Evolutionary conservation across 2,329 filamentous ascomycete species (phyloP).

Genomic region (Dactylonectria macrodidyma): DNA sequence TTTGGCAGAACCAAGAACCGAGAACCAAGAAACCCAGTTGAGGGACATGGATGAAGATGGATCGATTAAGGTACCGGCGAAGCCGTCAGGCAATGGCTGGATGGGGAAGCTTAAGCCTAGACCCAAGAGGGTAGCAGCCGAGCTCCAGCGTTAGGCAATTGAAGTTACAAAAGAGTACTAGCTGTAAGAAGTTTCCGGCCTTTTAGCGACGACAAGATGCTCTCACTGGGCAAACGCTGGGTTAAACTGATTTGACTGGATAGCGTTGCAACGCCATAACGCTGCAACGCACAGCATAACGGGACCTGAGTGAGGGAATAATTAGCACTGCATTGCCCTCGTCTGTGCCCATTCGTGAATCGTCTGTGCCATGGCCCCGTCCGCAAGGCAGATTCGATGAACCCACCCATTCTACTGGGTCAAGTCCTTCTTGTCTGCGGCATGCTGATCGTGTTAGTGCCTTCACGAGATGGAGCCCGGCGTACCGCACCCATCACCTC

Average conservation of each 20-base stretch:
- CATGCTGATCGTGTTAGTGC: not conserved
- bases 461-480: not conserved
- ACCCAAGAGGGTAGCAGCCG: constrained; percentile 20
- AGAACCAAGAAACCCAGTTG: not conserved
- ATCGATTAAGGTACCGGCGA: constrained; percentile 1
- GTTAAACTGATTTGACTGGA: too few relatives aligned
- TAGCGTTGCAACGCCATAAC: too few relatives aligned
- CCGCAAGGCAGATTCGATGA: constrained; percentile 32
- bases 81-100: constrained; percentile 7
- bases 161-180: constrained; percentile 8
- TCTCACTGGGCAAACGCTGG: not conserved
- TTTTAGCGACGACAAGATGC: not conserved
- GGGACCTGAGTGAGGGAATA: constrained; percentile 4
- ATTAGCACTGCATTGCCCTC: constrained; percentile 3
- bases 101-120: constrained; percentile 10
- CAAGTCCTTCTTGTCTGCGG: not conserved
- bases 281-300: not conserved
- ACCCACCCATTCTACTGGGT: constrained; percentile 19
- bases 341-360: not conserved
- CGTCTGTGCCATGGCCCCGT: constrained; percentile 14
- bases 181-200: not conserved
- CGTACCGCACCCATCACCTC: not conserved
- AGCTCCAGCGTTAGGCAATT: not conserved
- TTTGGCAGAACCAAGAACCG: not conserved
- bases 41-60: not conserved